Conservation (phyloP, 1,284 basidiomycete genomes). For the Heliocybe sulcata region DNA sequence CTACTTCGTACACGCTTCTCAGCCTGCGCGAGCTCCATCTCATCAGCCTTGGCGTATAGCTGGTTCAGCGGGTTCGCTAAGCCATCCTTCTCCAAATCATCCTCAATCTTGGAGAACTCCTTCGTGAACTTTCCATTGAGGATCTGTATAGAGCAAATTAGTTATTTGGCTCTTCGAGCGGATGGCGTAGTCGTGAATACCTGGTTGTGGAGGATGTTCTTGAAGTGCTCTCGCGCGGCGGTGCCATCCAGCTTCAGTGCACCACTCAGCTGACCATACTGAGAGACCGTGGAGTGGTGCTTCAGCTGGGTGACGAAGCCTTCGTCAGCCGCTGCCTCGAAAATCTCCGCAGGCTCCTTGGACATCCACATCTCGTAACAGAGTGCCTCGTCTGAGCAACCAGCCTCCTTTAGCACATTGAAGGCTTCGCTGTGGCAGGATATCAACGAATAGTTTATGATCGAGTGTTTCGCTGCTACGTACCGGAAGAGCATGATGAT, state of each 20-base stretch:
- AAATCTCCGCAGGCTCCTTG: conserved; percentile 65
- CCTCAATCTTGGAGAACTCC: conserved; percentile 50
- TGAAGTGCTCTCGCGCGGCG: conserved; percentile 42
- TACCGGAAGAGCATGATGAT: conserved; percentile 59
- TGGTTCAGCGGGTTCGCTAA: conserved; percentile 47
- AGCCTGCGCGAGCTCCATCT: conserved; percentile 46
- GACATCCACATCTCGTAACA: conserved; percentile 75
- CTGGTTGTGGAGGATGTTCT: conserved; percentile 52
- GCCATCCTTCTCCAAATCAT: conserved; percentile 52
- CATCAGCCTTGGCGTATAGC: conserved; percentile 40
- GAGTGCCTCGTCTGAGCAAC: conserved; percentile 60
- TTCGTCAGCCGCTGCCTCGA: conserved; percentile 60
- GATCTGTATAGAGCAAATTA: conserved; percentile 25
- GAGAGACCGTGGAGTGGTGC: conserved; percentile 55
- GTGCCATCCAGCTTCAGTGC: conserved; percentile 48
- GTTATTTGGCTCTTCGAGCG: not conserved
- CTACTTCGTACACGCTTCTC: conserved; percentile 50
- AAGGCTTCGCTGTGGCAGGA: conserved; percentile 44
- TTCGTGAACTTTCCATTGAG: conserved; percentile 53
- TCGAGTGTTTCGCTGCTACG: conserved; percentile 4
- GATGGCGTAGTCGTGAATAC: conserved; percentile 18
- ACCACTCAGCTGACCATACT: conserved; percentile 55
- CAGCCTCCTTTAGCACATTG: conserved; percentile 54
- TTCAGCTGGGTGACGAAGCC: conserved; percentile 59
- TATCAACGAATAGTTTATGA: not conserved